Evolutionary conservation across 1,139 yeast genomes (phyloP).

Genomic region (Suhomyces terraborum): DNA sequence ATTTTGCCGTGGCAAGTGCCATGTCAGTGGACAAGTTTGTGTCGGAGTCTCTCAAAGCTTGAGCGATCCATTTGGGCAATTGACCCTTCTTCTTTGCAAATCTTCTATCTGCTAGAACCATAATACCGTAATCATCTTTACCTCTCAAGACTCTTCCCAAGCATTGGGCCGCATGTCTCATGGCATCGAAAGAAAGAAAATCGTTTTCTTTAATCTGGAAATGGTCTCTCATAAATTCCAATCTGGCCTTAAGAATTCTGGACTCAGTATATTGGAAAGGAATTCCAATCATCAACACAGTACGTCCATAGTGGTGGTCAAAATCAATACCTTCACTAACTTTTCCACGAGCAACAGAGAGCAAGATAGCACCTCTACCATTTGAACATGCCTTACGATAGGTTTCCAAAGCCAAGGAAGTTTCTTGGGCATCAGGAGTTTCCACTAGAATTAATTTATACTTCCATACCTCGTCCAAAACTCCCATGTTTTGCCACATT

Average conservation of each 20-base stretch:
- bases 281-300: constrained; percentile 97
- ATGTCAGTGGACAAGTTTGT: constrained; percentile 91
- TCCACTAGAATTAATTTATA: constrained; percentile 94
- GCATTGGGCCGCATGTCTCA: constrained; percentile 99
- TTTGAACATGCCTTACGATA: constrained; percentile 95
- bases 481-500: constrained; percentile 99
- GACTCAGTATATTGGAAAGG: constrained; percentile 99
- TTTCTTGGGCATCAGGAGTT: constrained; percentile 99
- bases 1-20: constrained; percentile 94
- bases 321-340: constrained; percentile 99
- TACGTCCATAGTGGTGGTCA: constrained; percentile 96
- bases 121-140: constrained; percentile 96
- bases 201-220: constrained; percentile 92
- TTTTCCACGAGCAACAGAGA: constrained; percentile 98
- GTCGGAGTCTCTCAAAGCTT: constrained; percentile 88
- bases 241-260: constrained; percentile 88
- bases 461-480: constrained; percentile 97
- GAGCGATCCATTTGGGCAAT: constrained; percentile 96
- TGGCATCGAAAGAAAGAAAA: constrained; percentile 94
- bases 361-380: constrained; percentile 94
- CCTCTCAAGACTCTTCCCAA: constrained; percentile 96
- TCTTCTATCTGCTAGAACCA: constrained; percentile 95
- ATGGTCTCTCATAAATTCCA: constrained; percentile 90
- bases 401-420: constrained; percentile 91
- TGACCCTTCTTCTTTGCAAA: constrained; percentile 84